Base-by-base conservation (phyloP, 345 rosid species). In the Stellera chamaejasme region DNA sequence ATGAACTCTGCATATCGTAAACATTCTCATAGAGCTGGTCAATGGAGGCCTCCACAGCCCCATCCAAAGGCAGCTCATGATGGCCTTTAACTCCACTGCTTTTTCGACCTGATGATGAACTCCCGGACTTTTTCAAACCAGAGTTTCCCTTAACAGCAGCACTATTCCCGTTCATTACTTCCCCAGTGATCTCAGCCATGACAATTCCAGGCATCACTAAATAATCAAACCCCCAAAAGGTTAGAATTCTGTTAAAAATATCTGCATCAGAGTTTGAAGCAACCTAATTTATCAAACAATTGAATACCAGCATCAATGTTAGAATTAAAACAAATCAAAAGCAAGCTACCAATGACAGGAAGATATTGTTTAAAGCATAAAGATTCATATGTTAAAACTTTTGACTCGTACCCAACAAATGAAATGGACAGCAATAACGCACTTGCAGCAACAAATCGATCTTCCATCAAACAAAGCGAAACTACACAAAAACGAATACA, bases 1-100 rank as follows among this genome's bases (percentile, higher is more conserved):
- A 85, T 44, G 97, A 86, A 64, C 98, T 83, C 78, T 86, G 89
- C 87, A 88, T 76, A 55, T 88, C 95, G 52, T 83, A 84, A 11
- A 83, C 87, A 63, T 92, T 92, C 55, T 83, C 87, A 65, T 78
- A 92, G 7, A 92, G 83, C 64, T 88, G 82, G 67, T 88, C 92
- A 19, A 80, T 84, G 13, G 92, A 79, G 58, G 87, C 62, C 25
- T 78, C 78, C 23, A 74, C 60, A 50, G 59, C 74, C 50, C 66
- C 77, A 61, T 66, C 67, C 39, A 53, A 43, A 9, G 73, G 69
- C 39, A 13, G 61, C 49, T 64, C 72, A 0, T 43, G 28, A 19
- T 27, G 70, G 54, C 25, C 56, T 12, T 60, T 53, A 50, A 43
- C 42, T 28, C 3, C 54, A 61, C 72, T 73, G 67, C 81, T 67